Percentiles rank a stretch among this genome's conserved stretches.
Conservation (phyloP, 192 early-diverging fungal genomes). For the Coemansia sp. region DNA sequence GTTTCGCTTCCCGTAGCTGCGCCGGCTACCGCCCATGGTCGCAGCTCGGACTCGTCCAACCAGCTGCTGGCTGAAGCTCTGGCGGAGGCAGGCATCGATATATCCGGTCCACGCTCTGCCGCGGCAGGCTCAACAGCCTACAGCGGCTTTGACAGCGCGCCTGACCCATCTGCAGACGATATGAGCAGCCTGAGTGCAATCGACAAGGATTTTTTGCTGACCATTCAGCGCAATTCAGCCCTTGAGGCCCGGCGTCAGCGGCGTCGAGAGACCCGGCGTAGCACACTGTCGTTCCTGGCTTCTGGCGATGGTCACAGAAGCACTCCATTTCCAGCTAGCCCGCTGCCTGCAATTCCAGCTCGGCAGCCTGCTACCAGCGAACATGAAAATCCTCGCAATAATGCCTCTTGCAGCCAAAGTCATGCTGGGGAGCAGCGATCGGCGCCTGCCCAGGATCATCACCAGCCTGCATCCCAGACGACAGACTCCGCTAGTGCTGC, state of each 20-base stretch:
- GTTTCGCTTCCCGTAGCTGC: slow-evolving; percentile 37
- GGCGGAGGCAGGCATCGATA: slow-evolving; percentile 11
- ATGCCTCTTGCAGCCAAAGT: slow-evolving; percentile 7
- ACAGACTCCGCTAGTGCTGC: not conserved
- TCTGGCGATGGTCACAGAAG: not conserved
- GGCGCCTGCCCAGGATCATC: slow-evolving; percentile 12
- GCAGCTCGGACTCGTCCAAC: slow-evolving; percentile 4
- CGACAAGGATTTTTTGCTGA: slow-evolving; percentile 49
- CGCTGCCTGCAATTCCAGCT: not conserved
- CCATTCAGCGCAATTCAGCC: slow-evolving; percentile 47
- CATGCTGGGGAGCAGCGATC: slow-evolving; percentile 8
- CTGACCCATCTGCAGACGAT: slow-evolving; percentile 1
- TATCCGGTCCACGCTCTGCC: slow-evolving; percentile 11
- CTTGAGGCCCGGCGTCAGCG: slow-evolving; percentile 48
- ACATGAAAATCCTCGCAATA: slow-evolving; percentile 1
- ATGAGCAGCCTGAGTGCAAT: slow-evolving; percentile 31
- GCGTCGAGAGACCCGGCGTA: slow-evolving; percentile 47
- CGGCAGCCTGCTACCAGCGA: not conserved
- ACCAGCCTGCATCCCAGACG: not conserved
- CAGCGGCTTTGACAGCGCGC: not conserved
- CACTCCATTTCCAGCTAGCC: not conserved
- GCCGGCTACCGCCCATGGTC: slow-evolving; percentile 21
- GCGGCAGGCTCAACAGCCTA: slow-evolving; percentile 2
- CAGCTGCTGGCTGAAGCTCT: slow-evolving; percentile 22
- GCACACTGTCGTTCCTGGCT: slow-evolving; percentile 41